Base-by-base conservation (phyloP, 257 asterid genomes). In the Coffea eugenioides region DNA sequence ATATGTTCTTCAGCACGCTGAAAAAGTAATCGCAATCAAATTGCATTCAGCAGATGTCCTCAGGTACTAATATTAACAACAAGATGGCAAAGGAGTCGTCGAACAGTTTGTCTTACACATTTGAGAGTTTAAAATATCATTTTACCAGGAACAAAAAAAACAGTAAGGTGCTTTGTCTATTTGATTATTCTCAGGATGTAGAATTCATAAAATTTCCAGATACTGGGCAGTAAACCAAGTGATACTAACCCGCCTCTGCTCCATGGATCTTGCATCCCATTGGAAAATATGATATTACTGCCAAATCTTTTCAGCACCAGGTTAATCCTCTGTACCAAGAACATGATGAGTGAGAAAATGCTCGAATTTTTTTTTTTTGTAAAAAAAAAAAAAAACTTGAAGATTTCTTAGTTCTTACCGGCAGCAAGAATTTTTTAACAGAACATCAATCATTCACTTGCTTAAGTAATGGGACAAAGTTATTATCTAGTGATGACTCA, bases 181-280 rank as follows among this genome's bases (percentile, higher is more conserved):
- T 39, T 39, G 43, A 39, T 39, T 4, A 39, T 39, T 39, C 43
- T 39, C 43, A 39, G 43, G 43, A 39, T 39, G 43, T 39, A 39
- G 43, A 4, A 39, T 39, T 39, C 43, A 2, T 4, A 39, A 39
- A 39, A 39, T 39, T 39, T 39, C 43, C 43, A 39, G 4, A 39
- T 2, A 39, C 43, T 39, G 43, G 31, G 31, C 31, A 31, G 31
- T 31, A 31, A 31, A 31, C 31, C 31, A 31, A 31, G 31, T 31
- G 31, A 31, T 31, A 39, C 91, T 81, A 36, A 92, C 97, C 97
- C 80, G 83, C 94, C 97, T 87, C 97, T 82, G 85, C 97, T 91
- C 96, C 97, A 91, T 65, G 96, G 97, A 78, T 93, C 97, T 77
- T 91, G 97, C 81, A 90, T 76, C 77, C 97, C 97, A 66, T 84